Base-by-base conservation (phyloP, 805 yeast genomes). In the Nakazawaea wickerhamii region DNA sequence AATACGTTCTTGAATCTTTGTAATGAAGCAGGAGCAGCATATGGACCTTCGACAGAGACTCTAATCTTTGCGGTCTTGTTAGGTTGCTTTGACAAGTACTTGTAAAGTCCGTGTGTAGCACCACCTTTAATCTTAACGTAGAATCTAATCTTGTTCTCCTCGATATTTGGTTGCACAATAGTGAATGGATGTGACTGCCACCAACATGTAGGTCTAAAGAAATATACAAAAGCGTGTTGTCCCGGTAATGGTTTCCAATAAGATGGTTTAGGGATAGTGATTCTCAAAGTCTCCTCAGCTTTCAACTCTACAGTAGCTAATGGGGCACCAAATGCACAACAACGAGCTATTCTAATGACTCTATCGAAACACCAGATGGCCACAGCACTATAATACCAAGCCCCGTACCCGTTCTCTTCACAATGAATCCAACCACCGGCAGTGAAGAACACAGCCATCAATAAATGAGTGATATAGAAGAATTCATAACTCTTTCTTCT, bases 31-130 rank as follows among this genome's bases (percentile, higher is more conserved):
- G 55, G 54, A 18, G 60, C 57, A 1, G 85, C 86, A 51, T 80
- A 81, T 4, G 84, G 81, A 0, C 87, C 87, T 54, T 81, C 87
- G 8, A 78, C 53, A 26, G 69, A 61, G 14, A 75, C 67, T 48
- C 62, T 63, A 41, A 67, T 54, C 43, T 46, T 34, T 32, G 60
- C 58, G 47, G 53, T 42, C 25, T 39, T 59, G 42, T 47, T 62
- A 1, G 60, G 59, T 28, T 50, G 53, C 8, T 42, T 45, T 30
- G 45, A 30, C 36, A 61, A 46, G 38, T 53, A 48, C 33, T 55
- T 46, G 46, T 50, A 54, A 31, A 62, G 48, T 8, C 52, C 41
- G 43, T 54, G 58, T 17, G 67, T 59, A 43, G 63, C 54, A 38
- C 70, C 71, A n/a, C 63, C 65, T 50, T 65, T 65, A 21, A 60